These are phyloP conservation scores for Sclerotinia spermophila DNA, from an alignment of 2,329 filamentous ascomycete genomes.

Conservation along the genomic window DNA sequence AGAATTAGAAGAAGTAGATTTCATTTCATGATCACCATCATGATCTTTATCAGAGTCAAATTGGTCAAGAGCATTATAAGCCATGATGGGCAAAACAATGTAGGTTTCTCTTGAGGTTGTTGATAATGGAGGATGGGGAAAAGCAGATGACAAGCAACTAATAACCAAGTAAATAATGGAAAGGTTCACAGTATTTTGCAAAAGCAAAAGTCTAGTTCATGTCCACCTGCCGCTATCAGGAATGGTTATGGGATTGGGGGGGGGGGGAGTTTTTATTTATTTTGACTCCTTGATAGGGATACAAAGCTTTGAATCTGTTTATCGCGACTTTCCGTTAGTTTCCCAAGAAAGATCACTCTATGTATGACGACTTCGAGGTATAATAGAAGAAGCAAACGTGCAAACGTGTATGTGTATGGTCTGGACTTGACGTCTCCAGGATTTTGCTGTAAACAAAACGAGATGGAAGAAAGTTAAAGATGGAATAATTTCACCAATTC, in stretches of 20 bases:
- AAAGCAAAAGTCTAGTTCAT: background rate
- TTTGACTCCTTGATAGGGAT: background rate
- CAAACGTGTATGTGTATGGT: no score
- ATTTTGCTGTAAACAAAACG: background rate
- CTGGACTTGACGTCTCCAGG: background rate
- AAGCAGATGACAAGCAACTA: conserved; percentile 2
- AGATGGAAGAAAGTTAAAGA: background rate
- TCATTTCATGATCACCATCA: conserved; percentile 5
- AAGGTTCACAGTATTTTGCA: background rate
- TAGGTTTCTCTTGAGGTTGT: conserved; percentile 5
- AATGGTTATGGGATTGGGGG: background rate
- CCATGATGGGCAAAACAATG: conserved; percentile 20
- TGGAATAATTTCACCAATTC: background rate
- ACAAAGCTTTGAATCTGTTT: conserved; percentile 1
- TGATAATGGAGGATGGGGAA: background rate
- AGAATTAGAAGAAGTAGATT: conserved; percentile 6
- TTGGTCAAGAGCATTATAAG: conserved; percentile 22
- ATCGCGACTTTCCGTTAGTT: conserved; percentile 9
- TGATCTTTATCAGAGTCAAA: conserved; percentile 15
- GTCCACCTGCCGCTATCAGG: background rate
- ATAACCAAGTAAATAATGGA: background rate
- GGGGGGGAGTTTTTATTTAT: background rate
- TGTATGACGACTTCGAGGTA: background rate
- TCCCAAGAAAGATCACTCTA: no score
- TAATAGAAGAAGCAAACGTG: background rate